Percentiles rank a stretch among this genome's conserved stretches.
Evolutionary conservation across 306 rosid genomes (phyloP).

Genomic region (Gastrolobium bilobum): DNA sequence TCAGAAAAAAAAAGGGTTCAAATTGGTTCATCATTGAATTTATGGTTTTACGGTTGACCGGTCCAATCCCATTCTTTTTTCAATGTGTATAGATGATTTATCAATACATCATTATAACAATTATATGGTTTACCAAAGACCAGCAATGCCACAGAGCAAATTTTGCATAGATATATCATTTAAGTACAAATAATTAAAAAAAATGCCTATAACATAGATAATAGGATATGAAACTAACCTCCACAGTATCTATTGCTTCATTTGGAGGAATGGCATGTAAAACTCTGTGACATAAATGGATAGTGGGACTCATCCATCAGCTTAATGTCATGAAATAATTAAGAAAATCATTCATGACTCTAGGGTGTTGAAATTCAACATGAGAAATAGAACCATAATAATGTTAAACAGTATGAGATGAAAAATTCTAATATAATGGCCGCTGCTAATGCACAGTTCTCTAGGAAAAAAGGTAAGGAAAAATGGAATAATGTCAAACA

Average conservation of each 20-base stretch:
- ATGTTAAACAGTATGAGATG: neutral
- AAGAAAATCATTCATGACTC: constrained; percentile 26
- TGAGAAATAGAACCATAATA: neutral
- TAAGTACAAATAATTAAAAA: constrained; percentile 2
- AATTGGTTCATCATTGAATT: no score
- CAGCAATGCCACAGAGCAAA: constrained; percentile 25
- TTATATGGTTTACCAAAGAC: constrained; percentile 14
- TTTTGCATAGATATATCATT: constrained; percentile 17
- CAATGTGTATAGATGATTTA: neutral
- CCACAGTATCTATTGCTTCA: constrained; percentile 96
- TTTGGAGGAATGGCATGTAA: constrained; percentile 91
- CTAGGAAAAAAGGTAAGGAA: neutral
- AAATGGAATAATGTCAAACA: constrained; percentile 14
- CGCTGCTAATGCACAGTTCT: constrained; percentile 19
- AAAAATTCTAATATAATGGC: constrained; percentile 15
- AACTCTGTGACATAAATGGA: constrained; percentile 67
- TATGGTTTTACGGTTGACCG: no score
- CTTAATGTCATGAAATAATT: constrained; percentile 17
- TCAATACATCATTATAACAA: neutral
- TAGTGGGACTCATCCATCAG: constrained; percentile 26
- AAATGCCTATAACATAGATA: neutral
- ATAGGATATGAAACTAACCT: constrained; percentile 65
- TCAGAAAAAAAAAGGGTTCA: neutral
- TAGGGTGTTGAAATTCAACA: constrained; percentile 17
- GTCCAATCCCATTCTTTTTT: neutral